Evolutionary conservation across 768 basidiomycete species (phyloP), one percentile per base, ranked within the genome.

Genomic region (Naganishia vaughanmartiniae): DNA sequence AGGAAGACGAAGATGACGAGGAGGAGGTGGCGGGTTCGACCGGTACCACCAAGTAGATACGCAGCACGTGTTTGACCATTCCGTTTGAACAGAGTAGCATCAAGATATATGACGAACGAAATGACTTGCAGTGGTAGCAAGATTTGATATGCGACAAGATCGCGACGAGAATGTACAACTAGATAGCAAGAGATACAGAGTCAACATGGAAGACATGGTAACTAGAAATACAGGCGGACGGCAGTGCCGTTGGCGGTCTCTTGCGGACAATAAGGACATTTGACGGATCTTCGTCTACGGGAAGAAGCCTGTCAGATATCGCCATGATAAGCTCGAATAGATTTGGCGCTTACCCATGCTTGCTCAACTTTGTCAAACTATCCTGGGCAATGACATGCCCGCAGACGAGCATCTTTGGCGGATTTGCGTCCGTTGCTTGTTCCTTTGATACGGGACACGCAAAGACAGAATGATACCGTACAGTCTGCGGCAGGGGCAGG

Each of bases 361-460:
- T 97, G 79, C 90, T 89, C 55, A 99, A 83, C 80, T 93, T 92
- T 73, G 87, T 87, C 73, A 98, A 83, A 80, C 91, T 95, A 76
- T 97, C 95, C 78, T 90, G 90, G 1, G 92, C 89, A 54, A 99
- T 89, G 45, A 96, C 93, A 81, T 99, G 96, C 1, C 95, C 96
- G 79, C 96, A 98, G 4, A 84, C 83, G 85, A 99, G 89, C 90
- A 97, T 94, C 92, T 96, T 96, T 0, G 96, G 95, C 11, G 93
- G 96, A 79, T 99, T 99, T 70, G 85, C 81, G 65, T 92, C 90
- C 4, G 91, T 94, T 28, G 93, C 89, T 82, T 96, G 95, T 76
- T 98, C 95, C 82, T 97, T 98, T 11, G 93, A 95, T 26, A 99
- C 96, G 0, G 96, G 92, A 81, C 96, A 99, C 56, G 93, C 89